These are phyloP conservation scores for Uronychia binucleata DNA, from an alignment of 73 alveolate genomes.

Conservation along the genomic window DNA sequence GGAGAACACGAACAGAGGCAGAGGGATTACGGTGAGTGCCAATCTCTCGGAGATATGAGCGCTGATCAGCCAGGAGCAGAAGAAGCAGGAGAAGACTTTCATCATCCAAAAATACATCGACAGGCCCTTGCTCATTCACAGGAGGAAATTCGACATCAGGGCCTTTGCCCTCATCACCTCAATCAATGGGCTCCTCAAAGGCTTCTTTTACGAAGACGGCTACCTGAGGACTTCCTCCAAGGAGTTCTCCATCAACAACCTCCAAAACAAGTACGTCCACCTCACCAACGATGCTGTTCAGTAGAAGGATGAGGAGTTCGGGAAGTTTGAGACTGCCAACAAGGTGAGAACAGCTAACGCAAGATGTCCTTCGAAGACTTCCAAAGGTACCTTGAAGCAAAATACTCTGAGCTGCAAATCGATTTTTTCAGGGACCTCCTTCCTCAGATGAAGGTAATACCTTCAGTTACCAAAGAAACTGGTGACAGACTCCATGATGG, in stretches of 20 bases:
- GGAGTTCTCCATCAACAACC: background rate
- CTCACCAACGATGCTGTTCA: background rate
- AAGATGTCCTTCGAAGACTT: background rate
- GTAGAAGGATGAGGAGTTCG: background rate
- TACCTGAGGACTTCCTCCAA: background rate
- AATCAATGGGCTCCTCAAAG: background rate
- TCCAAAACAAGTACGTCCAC: background rate
- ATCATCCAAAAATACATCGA: background rate
- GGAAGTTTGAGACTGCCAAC: background rate
- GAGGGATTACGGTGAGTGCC: background rate
- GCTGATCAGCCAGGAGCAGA: background rate
- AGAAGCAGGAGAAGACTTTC: background rate
- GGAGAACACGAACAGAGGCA: background rate
- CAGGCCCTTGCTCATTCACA: background rate
- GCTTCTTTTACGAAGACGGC: background rate
- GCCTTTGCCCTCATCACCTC: background rate
- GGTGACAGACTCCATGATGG: background rate
- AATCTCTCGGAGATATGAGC: background rate
- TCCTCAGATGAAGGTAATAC: background rate
- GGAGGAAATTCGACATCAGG: background rate
- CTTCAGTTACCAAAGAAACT: background rate
- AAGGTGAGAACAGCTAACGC: background rate
- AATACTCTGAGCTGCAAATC: background rate
- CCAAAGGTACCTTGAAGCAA: background rate
- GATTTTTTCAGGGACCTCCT: background rate